Evolutionary conservation across 768 basidiomycete species (phyloP).

Genomic region (Boletus subparvulus): DNA sequence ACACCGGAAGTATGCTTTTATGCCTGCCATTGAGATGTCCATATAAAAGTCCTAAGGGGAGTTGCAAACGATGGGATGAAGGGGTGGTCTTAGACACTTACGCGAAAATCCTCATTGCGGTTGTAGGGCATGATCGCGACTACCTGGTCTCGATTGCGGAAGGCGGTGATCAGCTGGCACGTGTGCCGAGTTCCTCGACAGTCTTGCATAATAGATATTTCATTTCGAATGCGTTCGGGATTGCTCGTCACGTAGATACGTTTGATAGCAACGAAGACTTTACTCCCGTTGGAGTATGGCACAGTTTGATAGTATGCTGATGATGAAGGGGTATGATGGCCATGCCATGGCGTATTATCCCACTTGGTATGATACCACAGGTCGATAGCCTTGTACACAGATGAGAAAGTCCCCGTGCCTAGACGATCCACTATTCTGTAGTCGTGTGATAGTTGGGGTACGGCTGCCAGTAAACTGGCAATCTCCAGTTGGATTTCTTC

Average conservation of each 20-base stretch:
- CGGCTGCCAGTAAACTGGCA: constrained; percentile 57
- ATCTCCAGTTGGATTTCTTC: constrained; percentile 79
- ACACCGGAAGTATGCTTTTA: constrained; percentile 86
- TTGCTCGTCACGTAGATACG: constrained; percentile 96
- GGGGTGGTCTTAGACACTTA: constrained; percentile 40
- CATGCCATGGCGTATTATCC: constrained; percentile 76
- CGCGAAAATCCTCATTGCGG: constrained; percentile 89
- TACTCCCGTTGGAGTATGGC: constrained; percentile 40
- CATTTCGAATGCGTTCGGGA: constrained; percentile 89
- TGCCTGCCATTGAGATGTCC: constrained; percentile 65
- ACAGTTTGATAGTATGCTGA: constrained; percentile 65
- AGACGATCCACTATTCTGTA: constrained; percentile 87
- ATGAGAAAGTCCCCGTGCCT: constrained; percentile 97
- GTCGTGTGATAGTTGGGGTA: constrained; percentile 62
- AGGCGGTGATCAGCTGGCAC: constrained; percentile 93
- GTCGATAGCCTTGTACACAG: constrained; percentile 98
- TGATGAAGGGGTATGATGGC: constrained; percentile 57
- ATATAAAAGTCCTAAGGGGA: constrained; percentile 70
- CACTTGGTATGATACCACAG: constrained; percentile 68
- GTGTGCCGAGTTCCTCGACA: constrained; percentile 83
- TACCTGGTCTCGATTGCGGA: constrained; percentile 87
- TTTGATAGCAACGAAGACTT: constrained; percentile 90
- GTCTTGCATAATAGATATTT: constrained; percentile 86
- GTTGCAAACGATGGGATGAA: constrained; percentile 6
- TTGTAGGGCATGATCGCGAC: constrained; percentile 94